Base-by-base conservation (phyloP, 2,329 filamentous ascomycete species). In the Cladophialophora psammophila region DNA sequence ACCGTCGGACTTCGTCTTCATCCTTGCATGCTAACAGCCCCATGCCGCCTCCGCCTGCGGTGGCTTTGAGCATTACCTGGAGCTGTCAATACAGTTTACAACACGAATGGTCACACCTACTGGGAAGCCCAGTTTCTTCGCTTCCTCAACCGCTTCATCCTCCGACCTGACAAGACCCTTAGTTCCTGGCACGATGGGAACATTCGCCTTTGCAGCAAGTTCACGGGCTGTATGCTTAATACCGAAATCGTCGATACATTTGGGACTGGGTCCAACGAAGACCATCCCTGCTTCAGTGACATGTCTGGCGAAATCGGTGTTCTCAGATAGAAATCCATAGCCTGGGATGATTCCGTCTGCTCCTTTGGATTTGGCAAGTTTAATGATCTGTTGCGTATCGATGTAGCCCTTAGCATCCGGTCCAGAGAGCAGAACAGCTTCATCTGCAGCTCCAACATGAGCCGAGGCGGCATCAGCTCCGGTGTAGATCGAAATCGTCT, bases 1-100 rank as follows among this genome's bases (percentile, higher is more conserved):
- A 91, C 9, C 87, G 81, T 60, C 86, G 79, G 66, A 96, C 94
- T 73, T 94, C 91, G 7, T 84, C 83, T 58, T 88, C 85, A 10
- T 82, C 85, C 74, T 87, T 77, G 68, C 93, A 93, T 64, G 92
- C 92, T 40, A 92, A 85, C 84, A 96, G 88, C 2, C 93, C 93
- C 84, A 95, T 96, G 32, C 93, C 92, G 55, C 92, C 93, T 36
- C 93, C 92, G 6, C 91, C 91, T 67, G 87, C 87, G 12, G 92
- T 91, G 69, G 91, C 92, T 83, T 97, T 96, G 60, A 93, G 83
- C 74, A 93, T 84, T 6, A 93, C 90, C 68, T 68, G 32, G 38
- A 26, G 20, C 6, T 36, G 58, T 63, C 8, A 59, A 42, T 26
- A 15, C 12, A 73, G 48, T 10, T 18, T 26, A 50, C 15, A 8